Evolutionary conservation across 345 rosid species (phyloP).

Genomic region (Pistacia vera): DNA sequence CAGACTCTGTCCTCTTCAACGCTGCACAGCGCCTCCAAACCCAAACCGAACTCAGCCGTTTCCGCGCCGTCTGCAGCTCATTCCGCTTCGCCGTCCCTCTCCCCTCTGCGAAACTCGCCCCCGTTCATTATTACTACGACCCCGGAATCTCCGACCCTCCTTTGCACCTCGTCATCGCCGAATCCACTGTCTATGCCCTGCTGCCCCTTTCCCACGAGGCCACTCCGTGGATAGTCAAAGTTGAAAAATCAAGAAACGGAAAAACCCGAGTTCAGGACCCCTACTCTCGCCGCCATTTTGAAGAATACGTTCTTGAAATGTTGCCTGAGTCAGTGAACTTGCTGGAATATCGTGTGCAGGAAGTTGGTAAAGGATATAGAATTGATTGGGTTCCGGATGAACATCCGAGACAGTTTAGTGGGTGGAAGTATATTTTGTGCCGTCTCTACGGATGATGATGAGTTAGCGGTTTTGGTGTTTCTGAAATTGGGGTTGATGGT

Average conservation of each 20-base stretch:
- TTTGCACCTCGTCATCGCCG: not conserved
- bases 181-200: not conserved
- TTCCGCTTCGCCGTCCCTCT: slow-evolving; percentile 25
- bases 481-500: not conserved
- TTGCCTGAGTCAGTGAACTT: not conserved
- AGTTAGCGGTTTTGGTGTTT: not conserved
- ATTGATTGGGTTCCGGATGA: not conserved
- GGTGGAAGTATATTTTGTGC: not conserved
- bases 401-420: not conserved
- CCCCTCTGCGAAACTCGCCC: not conserved
- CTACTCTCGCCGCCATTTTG: not conserved
- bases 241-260: not conserved
- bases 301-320: not conserved
- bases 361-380: not conserved
- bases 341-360: not conserved
- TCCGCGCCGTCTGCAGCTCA: slow-evolving; percentile 32
- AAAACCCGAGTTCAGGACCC: not conserved
- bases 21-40: not conserved
- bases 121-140: not conserved
- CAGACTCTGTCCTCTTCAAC: not conserved
- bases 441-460: not conserved
- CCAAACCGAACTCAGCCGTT: slow-evolving; percentile 19
- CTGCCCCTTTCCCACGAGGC: not conserved
- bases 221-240: not conserved
- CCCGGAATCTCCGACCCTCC: not conserved